These are phyloP conservation scores for Aspergillus sp. DNA, from an alignment of 2,329 filamentous ascomycete species.

Conservation along the genomic window DNA sequence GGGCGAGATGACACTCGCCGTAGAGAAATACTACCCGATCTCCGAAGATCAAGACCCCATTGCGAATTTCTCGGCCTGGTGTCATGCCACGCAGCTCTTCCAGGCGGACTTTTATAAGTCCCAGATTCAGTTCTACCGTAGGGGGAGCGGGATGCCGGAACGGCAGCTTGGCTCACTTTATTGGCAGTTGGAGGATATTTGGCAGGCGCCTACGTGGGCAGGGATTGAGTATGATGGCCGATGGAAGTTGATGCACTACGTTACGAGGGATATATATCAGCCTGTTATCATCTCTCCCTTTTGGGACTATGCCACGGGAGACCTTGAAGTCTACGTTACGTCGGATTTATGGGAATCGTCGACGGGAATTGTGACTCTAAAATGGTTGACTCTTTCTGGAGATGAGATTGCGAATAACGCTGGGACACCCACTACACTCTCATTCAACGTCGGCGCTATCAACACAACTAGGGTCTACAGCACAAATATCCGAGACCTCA, in stretches of 20 bases:
- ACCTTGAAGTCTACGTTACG: conserved; percentile 59
- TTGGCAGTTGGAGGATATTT: conserved; percentile 70
- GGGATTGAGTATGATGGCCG: conserved; percentile 66
- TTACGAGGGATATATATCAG: conserved; percentile 61
- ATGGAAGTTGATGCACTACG: conserved; percentile 67
- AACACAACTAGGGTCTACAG: conserved; percentile 57
- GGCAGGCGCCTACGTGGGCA: conserved; percentile 68
- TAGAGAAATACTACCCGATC: conserved; percentile 60
- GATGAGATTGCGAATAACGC: conserved; percentile 44
- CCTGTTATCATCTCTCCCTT: conserved; percentile 64
- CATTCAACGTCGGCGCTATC: conserved; percentile 55
- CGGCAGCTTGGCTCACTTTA: conserved; percentile 64
- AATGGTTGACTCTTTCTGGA: conserved; percentile 59
- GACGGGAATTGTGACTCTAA: conserved; percentile 52
- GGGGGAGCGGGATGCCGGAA: conserved; percentile 61
- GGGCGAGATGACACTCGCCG: conserved; percentile 63
- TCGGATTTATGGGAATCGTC: conserved; percentile 61
- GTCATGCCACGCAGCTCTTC: conserved; percentile 65
- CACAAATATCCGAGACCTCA: conserved; percentile 43
- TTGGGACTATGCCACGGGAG: conserved; percentile 56
- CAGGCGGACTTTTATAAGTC: conserved; percentile 66
- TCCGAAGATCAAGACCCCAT: conserved; percentile 58
- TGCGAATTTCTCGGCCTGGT: conserved; percentile 67
- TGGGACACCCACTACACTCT: conserved; percentile 35
- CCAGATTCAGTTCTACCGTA: conserved; percentile 65